phyloP scores from a whole-genome alignment of 2,329 filamentous ascomycete species.

The Sporothrix brasiliensis region DNA sequence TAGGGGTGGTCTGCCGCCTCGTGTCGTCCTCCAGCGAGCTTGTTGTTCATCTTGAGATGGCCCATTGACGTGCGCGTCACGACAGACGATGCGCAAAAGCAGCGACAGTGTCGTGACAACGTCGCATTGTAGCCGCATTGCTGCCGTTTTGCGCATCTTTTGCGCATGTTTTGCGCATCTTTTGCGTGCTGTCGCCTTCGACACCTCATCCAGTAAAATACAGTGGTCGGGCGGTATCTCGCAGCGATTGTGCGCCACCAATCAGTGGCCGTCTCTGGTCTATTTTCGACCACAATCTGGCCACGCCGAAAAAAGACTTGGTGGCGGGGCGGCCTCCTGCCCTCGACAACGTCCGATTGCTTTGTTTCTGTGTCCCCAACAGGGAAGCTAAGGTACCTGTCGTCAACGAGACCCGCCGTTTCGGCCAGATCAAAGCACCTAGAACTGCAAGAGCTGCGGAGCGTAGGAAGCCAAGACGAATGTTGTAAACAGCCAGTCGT shows the following conservation, averaged over 20 bases:
- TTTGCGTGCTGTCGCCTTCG: too few species aligned
- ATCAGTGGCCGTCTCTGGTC: slow-evolving; percentile 4
- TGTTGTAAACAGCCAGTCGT: slow-evolving; percentile 9
- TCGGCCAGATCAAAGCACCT: not conserved
- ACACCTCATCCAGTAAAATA: not conserved
- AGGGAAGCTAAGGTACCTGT: not conserved
- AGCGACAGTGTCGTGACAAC: slow-evolving; percentile 10
- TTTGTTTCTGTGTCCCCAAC: not conserved
- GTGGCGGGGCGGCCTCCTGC: slow-evolving; percentile 19
- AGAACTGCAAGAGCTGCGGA: not conserved
- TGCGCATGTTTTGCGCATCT: not conserved
- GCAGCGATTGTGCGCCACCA: slow-evolving; percentile 12
- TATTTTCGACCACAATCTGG: not conserved
- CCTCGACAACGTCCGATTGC: not conserved
- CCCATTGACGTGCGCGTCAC: not conserved
- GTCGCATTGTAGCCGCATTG: not conserved
- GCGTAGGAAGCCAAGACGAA: slow-evolving; percentile 11
- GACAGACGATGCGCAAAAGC: not conserved
- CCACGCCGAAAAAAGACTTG: not conserved
- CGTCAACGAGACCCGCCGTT: not conserved
- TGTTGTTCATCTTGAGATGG: not conserved
- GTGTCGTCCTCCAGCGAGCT: too few species aligned
- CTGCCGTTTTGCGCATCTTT: not conserved
- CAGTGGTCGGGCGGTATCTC: not conserved
- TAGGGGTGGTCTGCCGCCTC: not conserved